These are phyloP conservation scores for Dorcoceras hygrometricum DNA, from an alignment of 257 asterid genomes.

Conservation along the genomic window DNA sequence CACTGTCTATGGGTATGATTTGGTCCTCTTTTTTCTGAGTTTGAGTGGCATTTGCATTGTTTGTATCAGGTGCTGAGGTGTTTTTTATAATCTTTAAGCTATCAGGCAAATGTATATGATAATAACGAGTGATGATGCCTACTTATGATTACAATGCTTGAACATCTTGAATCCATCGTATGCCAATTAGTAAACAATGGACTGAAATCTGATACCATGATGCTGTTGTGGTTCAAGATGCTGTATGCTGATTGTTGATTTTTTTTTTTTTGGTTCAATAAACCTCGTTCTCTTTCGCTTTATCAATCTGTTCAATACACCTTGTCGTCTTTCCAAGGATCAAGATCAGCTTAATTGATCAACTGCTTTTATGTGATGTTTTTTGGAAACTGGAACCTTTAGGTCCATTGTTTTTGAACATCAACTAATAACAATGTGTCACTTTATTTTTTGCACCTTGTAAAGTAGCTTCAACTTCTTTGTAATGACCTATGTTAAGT, in stretches of 20 bases:
- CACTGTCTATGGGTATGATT: slow-evolving; percentile 82
- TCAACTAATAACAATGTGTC: too few relatives aligned
- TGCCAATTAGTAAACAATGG: too few relatives aligned
- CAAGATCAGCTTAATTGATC: neutral
- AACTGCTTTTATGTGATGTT: neutral
- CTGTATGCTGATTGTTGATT: neutral
- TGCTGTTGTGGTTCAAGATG: neutral
- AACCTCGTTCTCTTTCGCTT: neutral
- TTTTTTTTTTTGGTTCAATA: neutral
- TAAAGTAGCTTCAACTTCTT: neutral
- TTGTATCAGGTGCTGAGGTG: neutral
- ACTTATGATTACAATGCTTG: neutral
- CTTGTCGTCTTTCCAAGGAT: slow-evolving; percentile 1
- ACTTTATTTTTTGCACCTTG: too few relatives aligned
- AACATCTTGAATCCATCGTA: neutral
- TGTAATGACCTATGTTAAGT: neutral
- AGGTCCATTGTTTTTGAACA: neutral
- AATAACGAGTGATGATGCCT: neutral
- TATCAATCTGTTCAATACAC: too few relatives aligned
- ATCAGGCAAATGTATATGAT: neutral
- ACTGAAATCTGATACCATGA: neutral
- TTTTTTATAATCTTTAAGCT: neutral
- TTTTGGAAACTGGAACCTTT: neutral
- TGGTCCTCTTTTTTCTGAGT: slow-evolving; percentile 2
- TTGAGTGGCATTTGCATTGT: slow-evolving; percentile 7